phyloP scores from a whole-genome alignment of 305 asterid species.

The Vinca major region DNA sequence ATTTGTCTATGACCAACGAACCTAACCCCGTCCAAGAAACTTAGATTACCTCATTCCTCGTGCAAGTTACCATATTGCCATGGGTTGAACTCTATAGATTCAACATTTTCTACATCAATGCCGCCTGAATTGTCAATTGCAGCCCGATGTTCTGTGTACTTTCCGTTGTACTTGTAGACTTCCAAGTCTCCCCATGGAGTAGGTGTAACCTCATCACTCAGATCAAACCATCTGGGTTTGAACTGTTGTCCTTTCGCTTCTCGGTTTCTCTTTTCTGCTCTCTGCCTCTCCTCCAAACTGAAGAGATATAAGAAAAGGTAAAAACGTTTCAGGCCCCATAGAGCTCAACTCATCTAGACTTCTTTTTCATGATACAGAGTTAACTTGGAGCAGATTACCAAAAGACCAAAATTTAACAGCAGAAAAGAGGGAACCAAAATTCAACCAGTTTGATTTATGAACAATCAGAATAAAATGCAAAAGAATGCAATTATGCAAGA shows the following conservation, averaged over 20 bases:
- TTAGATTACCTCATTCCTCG: constrained; percentile 9
- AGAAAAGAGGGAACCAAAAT: neutral
- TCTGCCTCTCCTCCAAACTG: constrained; percentile 92
- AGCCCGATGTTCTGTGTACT: constrained; percentile 59
- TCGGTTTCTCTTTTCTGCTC: constrained; percentile 77
- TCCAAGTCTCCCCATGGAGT: constrained; percentile 96
- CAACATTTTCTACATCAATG: constrained; percentile 26
- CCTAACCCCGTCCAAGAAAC: neutral
- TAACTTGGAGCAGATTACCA: neutral
- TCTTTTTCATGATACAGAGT: neutral
- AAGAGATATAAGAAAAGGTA: neutral
- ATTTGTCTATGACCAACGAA: constrained; percentile 5
- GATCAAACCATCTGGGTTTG: constrained; percentile 74
- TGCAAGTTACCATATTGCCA: constrained; percentile 54
- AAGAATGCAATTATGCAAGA: neutral
- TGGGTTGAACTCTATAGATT: constrained; percentile 63
- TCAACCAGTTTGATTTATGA: neutral
- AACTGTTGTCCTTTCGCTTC: constrained; percentile 65
- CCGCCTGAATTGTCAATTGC: constrained; percentile 43
- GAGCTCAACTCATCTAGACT: neutral
- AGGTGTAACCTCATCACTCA: constrained; percentile 53
- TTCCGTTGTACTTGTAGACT: constrained; percentile 58
- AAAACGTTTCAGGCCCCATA: neutral
- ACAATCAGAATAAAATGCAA: neutral
- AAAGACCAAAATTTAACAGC: neutral